Percentiles rank a stretch among this genome's conserved stretches.
These are phyloP conservation scores for Pholiota microspora DNA, from an alignment of 768 basidiomycete species.

Conservation along the genomic window DNA sequence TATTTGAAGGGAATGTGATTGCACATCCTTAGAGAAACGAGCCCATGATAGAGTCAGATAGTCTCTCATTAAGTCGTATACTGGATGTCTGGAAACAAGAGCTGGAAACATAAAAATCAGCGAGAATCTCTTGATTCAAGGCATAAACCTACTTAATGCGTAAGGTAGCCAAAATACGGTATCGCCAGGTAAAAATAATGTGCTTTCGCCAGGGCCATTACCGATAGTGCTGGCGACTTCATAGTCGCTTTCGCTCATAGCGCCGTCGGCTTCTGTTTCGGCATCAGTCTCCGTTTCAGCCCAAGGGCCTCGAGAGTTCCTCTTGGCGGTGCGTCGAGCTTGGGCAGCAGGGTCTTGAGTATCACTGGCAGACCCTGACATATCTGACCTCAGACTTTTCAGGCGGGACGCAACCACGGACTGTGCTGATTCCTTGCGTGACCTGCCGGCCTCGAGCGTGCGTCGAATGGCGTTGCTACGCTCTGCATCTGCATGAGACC, in stretches of 20 bases:
- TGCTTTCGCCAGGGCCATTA: slow-evolving; percentile 84
- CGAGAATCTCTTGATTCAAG: slow-evolving; percentile 1
- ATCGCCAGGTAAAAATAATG: slow-evolving; percentile 83
- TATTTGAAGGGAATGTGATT: slow-evolving; percentile 88
- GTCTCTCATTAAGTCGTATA: slow-evolving; percentile 94
- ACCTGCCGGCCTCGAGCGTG: slow-evolving; percentile 75
- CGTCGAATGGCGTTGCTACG: slow-evolving; percentile 81
- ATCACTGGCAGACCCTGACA: slow-evolving; percentile 40
- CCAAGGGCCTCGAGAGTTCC: slow-evolving; percentile 70
- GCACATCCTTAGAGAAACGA: slow-evolving; percentile 90
- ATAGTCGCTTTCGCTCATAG: slow-evolving; percentile 83
- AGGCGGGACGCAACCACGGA: slow-evolving; percentile 67
- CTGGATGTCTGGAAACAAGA: slow-evolving; percentile 87
- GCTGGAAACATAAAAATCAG: slow-evolving; percentile 38
- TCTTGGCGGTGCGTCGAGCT: slow-evolving; percentile 54
- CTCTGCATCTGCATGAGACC: slow-evolving; percentile 92
- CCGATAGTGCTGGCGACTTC: slow-evolving; percentile 80
- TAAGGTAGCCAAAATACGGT: slow-evolving; percentile 96
- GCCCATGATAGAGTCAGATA: slow-evolving; percentile 96
- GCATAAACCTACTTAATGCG: slow-evolving; percentile 66
- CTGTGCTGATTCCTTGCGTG: slow-evolving; percentile 78
- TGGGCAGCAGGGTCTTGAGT: slow-evolving; percentile 55
- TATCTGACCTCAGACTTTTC: slow-evolving; percentile 60
- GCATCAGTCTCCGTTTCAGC: slow-evolving; percentile 70
- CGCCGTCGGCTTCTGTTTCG: slow-evolving; percentile 73